Percentiles rank a stretch among this genome's conserved stretches.
Evolutionary conservation across 805 yeast species (phyloP).

Genomic region (Candida arabinofermentans): DNA sequence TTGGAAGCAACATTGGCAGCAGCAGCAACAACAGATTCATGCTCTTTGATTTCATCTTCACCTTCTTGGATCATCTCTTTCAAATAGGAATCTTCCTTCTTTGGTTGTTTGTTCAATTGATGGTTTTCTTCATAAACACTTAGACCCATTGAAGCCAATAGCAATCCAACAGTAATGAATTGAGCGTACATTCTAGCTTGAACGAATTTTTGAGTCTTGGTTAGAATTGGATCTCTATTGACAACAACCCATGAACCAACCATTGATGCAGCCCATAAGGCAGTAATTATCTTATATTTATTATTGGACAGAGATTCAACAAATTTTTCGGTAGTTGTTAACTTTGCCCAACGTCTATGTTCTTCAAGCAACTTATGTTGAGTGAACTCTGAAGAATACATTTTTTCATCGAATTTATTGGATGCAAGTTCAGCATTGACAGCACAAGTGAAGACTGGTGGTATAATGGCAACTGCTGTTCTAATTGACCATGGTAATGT

Average conservation of each 20-base stretch:
- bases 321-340: slow-evolving; percentile 46
- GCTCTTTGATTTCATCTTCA: slow-evolving; percentile 3
- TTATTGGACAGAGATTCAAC: slow-evolving; percentile 46
- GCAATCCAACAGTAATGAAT: slow-evolving; percentile 66
- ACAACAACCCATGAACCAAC: slow-evolving; percentile 75
- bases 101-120: slow-evolving; percentile 34
- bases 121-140: slow-evolving; percentile 61
- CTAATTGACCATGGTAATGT: slow-evolving; percentile 51
- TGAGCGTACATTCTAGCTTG: slow-evolving; percentile 93
- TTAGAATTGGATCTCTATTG: slow-evolving; percentile 70
- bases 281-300: slow-evolving; percentile 65
- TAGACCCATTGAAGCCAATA: slow-evolving; percentile 65
- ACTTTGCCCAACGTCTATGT: slow-evolving; percentile 45
- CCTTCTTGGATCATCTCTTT: slow-evolving; percentile 33
- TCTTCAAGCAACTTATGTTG: slow-evolving; percentile 42
- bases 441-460: slow-evolving; percentile 59
- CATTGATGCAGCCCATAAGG: slow-evolving; percentile 76
- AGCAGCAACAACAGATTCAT: neutral
- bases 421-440: slow-evolving; percentile 73
- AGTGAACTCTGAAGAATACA: slow-evolving; percentile 48
- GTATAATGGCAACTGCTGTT: slow-evolving; percentile 64
- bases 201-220: slow-evolving; percentile 73
- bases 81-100: slow-evolving; percentile 39
- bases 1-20: slow-evolving; percentile 3
- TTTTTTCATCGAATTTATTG: slow-evolving; percentile 54